These are phyloP conservation scores for Vitis rotundifolia DNA, from an alignment of 164 flowering plant species.

Conservation along the genomic window DNA sequence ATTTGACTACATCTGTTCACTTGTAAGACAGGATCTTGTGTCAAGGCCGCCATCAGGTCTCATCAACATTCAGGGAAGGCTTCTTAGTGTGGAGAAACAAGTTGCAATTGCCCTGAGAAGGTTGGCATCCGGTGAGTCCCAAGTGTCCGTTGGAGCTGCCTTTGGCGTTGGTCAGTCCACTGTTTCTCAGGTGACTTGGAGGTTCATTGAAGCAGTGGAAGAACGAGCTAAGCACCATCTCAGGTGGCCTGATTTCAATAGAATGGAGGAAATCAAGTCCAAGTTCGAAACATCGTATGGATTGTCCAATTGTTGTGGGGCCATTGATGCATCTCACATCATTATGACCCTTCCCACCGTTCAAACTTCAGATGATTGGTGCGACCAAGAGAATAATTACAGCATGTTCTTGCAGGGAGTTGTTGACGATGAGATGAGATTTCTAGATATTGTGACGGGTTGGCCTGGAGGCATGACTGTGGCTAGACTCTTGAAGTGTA, in stretches of 20 bases:
- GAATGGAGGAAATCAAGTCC: slow-evolving; percentile 62
- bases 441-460: slow-evolving; percentile 88
- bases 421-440: slow-evolving; percentile 78
- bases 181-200: slow-evolving; percentile 96
- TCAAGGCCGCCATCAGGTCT: slow-evolving; percentile 99
- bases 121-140: slow-evolving; percentile 96
- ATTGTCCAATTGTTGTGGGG: slow-evolving; percentile 86
- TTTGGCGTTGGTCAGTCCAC: slow-evolving; percentile 99
- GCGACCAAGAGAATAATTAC: slow-evolving; percentile 75
- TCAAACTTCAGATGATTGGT: slow-evolving; percentile 95
- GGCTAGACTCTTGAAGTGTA: slow-evolving; percentile 57
- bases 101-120: slow-evolving; percentile 91
- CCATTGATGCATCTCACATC: slow-evolving; percentile 84
- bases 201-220: slow-evolving; percentile 91
- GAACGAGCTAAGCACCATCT: slow-evolving; percentile 93
- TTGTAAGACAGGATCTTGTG: slow-evolving; percentile 85
- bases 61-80: slow-evolving; percentile 97
- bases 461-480: slow-evolving; percentile 55
- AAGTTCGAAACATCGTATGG: slow-evolving; percentile 58
- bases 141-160: slow-evolving; percentile 86
- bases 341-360: slow-evolving; percentile 95
- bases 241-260: slow-evolving; percentile 67
- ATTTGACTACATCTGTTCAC: slow-evolving; percentile 84
- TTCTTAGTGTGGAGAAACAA: slow-evolving; percentile 95
- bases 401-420: slow-evolving; percentile 93